phyloP scores from a whole-genome alignment of 2,329 filamentous ascomycete species.

The Trichoderma gracile region DNA sequence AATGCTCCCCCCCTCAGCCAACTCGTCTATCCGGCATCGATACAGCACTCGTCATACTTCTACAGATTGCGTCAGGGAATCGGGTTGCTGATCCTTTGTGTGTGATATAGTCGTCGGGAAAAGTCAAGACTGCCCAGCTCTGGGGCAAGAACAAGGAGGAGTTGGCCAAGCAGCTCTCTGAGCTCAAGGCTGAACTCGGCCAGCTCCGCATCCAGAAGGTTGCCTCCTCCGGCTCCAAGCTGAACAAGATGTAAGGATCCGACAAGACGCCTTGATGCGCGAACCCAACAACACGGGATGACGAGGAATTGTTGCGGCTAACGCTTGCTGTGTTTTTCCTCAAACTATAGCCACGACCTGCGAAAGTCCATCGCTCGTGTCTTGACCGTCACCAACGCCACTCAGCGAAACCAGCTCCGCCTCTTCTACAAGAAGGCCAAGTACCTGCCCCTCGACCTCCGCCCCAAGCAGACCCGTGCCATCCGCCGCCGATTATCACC shows the following conservation, averaged over 20 bases:
- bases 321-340: constrained; percentile 19
- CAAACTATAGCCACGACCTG: constrained; percentile 78
- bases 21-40: constrained; percentile 25
- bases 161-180: constrained; percentile 88
- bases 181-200: constrained; percentile 94
- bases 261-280: neutral
- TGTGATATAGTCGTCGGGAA: constrained; percentile 48
- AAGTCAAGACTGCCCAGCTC: constrained; percentile 94
- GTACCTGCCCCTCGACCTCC: constrained; percentile 97
- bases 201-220: constrained; percentile 99
- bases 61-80: constrained; percentile 8
- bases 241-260: constrained; percentile 85
- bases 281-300: neutral
- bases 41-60: neutral
- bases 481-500: constrained; percentile 93
- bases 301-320: constrained; percentile 30
- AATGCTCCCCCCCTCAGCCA: neutral
- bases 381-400: constrained; percentile 99
- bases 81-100: constrained; percentile 18
- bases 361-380: constrained; percentile 99
- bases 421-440: constrained; percentile 99
- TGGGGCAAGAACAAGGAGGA: constrained; percentile 99
- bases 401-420: constrained; percentile 96
- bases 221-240: constrained; percentile 89
- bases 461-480: constrained; percentile 96